Evolutionary conservation across 2,329 filamentous ascomycete genomes (phyloP).

Genomic region (Leptographium flavum): DNA sequence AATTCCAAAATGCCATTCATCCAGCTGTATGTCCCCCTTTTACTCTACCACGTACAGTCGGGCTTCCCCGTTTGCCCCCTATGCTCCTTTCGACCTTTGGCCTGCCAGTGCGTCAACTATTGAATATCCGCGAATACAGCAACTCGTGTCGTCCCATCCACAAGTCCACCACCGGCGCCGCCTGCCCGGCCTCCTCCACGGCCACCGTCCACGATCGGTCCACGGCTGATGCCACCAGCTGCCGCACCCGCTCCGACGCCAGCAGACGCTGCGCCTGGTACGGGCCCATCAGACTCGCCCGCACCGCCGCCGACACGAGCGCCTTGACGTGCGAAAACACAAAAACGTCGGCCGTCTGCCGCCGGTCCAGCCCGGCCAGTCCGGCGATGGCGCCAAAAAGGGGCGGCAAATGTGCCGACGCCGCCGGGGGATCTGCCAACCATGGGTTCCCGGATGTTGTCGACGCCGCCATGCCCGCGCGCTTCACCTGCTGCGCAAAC

Average conservation of each 20-base stretch:
- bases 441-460: constrained; percentile 8
- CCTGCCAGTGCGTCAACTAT: constrained; percentile 42
- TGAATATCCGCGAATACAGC: constrained; percentile 75
- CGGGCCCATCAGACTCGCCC: constrained; percentile 65
- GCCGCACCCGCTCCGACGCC: constrained; percentile 43
- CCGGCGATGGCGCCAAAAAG: constrained; percentile 53
- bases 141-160: constrained; percentile 76
- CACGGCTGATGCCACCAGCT: constrained; percentile 42
- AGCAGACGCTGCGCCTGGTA: constrained; percentile 66
- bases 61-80: not conserved
- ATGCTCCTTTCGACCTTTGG: not conserved
- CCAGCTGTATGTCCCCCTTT: no score
- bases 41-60: no score
- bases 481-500: constrained; percentile 23
- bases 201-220: constrained; percentile 42
- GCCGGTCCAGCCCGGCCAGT: constrained; percentile 43
- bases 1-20: no score
- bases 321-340: constrained; percentile 65
- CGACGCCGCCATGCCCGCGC: constrained; percentile 3
- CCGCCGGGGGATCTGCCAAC: constrained; percentile 20
- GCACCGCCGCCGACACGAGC: constrained; percentile 60
- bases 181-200: constrained; percentile 58
- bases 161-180: constrained; percentile 63
- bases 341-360: constrained; percentile 60
- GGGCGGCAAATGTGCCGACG: constrained; percentile 54